Evolutionary conservation across 1,284 basidiomycete species (phyloP).

Genomic region (Tetrapyrgos nigripes): DNA sequence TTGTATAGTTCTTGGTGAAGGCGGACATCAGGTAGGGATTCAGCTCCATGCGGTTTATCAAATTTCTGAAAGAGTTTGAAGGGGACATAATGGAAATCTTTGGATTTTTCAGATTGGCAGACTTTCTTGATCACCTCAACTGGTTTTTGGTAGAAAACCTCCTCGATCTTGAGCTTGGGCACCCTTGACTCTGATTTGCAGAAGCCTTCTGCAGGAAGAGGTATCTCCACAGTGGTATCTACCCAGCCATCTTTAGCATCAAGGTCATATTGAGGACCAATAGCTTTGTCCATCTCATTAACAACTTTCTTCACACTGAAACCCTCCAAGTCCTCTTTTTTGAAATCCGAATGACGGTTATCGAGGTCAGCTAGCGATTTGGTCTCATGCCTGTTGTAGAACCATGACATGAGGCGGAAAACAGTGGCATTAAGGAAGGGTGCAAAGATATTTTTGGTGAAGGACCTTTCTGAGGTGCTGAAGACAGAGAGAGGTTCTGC

Average conservation of each 20-base stretch:
- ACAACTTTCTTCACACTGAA: background rate
- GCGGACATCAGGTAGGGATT: too few species aligned
- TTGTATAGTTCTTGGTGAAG: background rate
- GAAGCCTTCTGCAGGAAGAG: background rate
- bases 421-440: slow-evolving; percentile 34
- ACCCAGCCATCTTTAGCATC: background rate
- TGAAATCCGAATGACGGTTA: slow-evolving; percentile 27
- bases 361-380: slow-evolving; percentile 36
- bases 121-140: background rate
- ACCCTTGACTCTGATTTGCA: background rate
- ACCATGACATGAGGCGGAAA: slow-evolving; percentile 36
- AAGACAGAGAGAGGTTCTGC: too few species aligned
- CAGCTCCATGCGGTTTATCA: background rate
- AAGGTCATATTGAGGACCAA: background rate
- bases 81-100: background rate
- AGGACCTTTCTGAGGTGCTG: background rate
- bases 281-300: background rate
- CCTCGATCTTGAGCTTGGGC: background rate
- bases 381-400: slow-evolving; percentile 24
- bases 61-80: background rate
- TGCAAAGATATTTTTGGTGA: slow-evolving; percentile 12
- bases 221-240: background rate
- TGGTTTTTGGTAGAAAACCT: background rate
- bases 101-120: background rate
- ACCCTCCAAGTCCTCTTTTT: slow-evolving; percentile 10